phyloP scores from a whole-genome alignment of 2,329 filamentous ascomycete genomes.

The Fusarium lateritium region DNA sequence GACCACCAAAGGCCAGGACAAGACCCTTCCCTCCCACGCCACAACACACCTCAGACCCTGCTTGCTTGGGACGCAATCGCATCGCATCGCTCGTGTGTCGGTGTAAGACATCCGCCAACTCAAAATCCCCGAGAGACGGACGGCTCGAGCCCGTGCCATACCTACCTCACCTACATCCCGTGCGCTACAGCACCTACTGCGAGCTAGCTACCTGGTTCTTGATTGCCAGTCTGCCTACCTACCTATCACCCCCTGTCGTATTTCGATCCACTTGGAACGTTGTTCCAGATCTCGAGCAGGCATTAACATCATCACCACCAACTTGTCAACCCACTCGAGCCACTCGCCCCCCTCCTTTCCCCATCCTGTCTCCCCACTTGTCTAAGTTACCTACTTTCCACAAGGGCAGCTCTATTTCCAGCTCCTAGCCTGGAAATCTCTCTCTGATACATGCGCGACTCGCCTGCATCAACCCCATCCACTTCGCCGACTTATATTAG shows the following conservation, averaged over 20 bases:
- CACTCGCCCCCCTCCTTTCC: constrained; percentile 39
- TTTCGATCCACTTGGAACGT: constrained; percentile 46
- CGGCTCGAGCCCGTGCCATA: constrained; percentile 28
- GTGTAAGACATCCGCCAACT: constrained; percentile 49
- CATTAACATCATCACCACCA: constrained; percentile 43
- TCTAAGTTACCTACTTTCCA: constrained; percentile 43
- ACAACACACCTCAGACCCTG: constrained; percentile 29
- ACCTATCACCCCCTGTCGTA: constrained; percentile 33
- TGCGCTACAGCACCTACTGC: constrained; percentile 13
- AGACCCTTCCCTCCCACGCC: constrained; percentile 23
- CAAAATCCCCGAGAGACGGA: constrained; percentile 46
- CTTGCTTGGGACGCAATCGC: constrained; percentile 16
- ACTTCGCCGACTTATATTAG: constrained; percentile 49
- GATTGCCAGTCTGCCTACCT: constrained; percentile 22
- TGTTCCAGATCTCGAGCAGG: constrained; percentile 47
- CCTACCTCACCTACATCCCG: constrained; percentile 13
- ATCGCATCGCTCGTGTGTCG: constrained; percentile 23
- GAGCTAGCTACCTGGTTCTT: constrained; percentile 18
- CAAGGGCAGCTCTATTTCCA: constrained; percentile 47
- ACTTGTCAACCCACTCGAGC: constrained; percentile 39
- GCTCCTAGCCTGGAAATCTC: constrained; percentile 49
- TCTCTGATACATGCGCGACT: constrained; percentile 51
- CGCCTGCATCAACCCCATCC: constrained; percentile 50
- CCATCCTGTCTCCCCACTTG: constrained; percentile 45
- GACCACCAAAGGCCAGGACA: constrained; percentile 24